Base-by-base conservation (phyloP, 169 alveolate species). In the Plasmodium ovale region DNA sequence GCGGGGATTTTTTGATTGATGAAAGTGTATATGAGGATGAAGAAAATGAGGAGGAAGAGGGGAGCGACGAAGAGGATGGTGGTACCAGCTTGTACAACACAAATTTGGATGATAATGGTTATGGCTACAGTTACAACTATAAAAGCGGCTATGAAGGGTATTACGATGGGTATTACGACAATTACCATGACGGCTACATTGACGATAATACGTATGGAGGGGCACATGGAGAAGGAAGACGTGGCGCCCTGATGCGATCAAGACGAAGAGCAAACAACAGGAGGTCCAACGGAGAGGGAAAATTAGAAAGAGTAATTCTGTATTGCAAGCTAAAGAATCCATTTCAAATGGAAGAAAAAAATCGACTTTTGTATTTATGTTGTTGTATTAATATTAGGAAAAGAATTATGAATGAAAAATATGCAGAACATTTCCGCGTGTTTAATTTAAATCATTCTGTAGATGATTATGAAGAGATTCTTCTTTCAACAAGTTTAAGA, bases 331-430 rank as follows among this genome's bases (percentile, higher is more conserved):
- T 85, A 47, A 64, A 69, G 37, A 64, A 85, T 60, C 53, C 85
- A 54, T 69, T 35, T 54, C 19, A 85, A n/a, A 16, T 39, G n/a
- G 44, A 82, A 21, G 87, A 85, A 31, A 58, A 72, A 25, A 64
- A 56, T 31, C 19, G 51, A 51, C 1, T 31, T 3, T 7, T 85
- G 39, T 85, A 85, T 60, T 62, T 85, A 19, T 85, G 91, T 33
- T 85, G 91, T 59, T 59, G 27, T 31, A 69, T 85, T 68, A 59
- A 85, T 69, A 71, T 58, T 14, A 85, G 19, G 64, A 85, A 85
- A 16, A 42, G 65, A 39, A 85, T 85, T 35, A 42, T 70, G 29
- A 54, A 35, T 69, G 87, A 85, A 37, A 19, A 67, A 2, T 23
- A 23, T 3, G 54, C 39, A 5, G 73, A 85, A 6, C 39, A 42